These are phyloP conservation scores for Carex littledalei DNA, from an alignment of 176 grass and related monocot species.

Conservation along the genomic window DNA sequence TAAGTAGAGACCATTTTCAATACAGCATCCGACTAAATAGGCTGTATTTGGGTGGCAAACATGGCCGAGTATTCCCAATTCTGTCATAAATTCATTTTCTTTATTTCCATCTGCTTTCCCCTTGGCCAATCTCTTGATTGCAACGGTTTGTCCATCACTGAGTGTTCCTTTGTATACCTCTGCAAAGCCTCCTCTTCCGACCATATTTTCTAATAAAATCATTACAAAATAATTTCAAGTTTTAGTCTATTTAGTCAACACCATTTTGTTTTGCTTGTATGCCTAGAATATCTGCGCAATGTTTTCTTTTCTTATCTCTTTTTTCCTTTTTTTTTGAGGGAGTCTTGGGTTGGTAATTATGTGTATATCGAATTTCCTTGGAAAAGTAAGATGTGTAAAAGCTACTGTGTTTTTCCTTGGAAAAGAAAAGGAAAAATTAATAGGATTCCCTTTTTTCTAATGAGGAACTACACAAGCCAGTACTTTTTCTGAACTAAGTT, in stretches of 20 bases:
- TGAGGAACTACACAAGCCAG: no score
- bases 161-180: slow-evolving; percentile 76
- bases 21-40: slow-evolving; percentile 70
- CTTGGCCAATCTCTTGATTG: slow-evolving; percentile 71
- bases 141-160: slow-evolving; percentile 56
- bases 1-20: slow-evolving; percentile 83
- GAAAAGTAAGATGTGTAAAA: not conserved
- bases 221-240: not conserved
- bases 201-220: slow-evolving; percentile 57
- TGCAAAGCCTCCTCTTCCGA: slow-evolving; percentile 83
- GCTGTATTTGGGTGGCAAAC: slow-evolving; percentile 90
- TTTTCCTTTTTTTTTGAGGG: no score
- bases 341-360: no score
- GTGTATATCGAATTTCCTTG: no score
- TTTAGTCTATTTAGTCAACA: not conserved
- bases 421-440: not conserved
- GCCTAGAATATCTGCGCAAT: not conserved
- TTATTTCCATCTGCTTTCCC: slow-evolving; percentile 61
- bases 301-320: no score
- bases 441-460: not conserved
- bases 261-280: not conserved
- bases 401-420: not conserved
- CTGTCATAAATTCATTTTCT: slow-evolving; percentile 78
- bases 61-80: slow-evolving; percentile 83
- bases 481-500: not conserved